Evolutionary conservation across 371 early-diverging fungal species (phyloP).

Genomic region (Capillidium rhysosporum): DNA sequence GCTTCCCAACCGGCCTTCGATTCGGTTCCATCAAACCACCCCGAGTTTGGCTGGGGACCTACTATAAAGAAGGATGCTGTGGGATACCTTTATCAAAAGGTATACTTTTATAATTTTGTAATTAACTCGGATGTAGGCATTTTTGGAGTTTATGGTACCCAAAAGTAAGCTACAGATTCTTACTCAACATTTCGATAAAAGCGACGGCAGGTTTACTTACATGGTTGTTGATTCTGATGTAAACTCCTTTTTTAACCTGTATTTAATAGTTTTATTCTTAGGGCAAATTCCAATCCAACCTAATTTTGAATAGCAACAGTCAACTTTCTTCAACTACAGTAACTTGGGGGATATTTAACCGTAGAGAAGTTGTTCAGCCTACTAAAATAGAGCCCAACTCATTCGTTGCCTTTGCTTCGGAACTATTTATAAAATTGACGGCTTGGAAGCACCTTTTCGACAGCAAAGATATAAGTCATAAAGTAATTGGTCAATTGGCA

Average conservation of each 20-base stretch:
- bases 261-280: conserved; percentile 9
- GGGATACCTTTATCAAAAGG: conserved; percentile 66
- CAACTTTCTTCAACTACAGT: conserved; percentile 43
- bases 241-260: not conserved
- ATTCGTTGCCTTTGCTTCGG: conserved; percentile 80
- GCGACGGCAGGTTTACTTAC: not conserved
- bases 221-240: not conserved
- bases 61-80: conserved; percentile 40
- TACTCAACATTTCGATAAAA: not conserved
- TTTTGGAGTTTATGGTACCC: conserved; percentile 66
- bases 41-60: conserved; percentile 86
- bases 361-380: conserved; percentile 83
- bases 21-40: conserved; percentile 53
- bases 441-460: no score
- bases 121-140: conserved; percentile 18
- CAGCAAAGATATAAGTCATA: no score
- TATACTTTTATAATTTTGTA: conserved; percentile 6
- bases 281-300: conserved; percentile 56
- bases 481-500: no score
- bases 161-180: conserved; percentile 18
- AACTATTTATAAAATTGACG: conserved; percentile 34
- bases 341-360: conserved; percentile 96
- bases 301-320: conserved; percentile 11
- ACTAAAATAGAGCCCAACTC: conserved; percentile 75
- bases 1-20: conserved; percentile 92